Base-by-base conservation (phyloP, 2,329 filamentous ascomycete genomes). In the Fusarium hainanense region DNA sequence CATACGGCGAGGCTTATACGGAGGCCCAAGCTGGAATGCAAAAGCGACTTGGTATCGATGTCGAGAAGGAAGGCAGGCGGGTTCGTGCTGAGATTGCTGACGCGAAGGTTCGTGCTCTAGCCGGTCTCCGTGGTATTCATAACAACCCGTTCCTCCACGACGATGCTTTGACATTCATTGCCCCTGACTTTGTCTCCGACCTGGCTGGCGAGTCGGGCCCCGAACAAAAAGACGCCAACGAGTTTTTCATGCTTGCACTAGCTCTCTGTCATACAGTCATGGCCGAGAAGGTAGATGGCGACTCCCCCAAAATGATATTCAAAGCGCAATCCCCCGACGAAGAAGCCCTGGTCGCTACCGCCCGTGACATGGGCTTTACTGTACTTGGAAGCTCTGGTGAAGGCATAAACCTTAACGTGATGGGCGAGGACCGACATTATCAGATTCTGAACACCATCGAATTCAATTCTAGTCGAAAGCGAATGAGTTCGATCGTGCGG, bases 261-360 rank as follows among this genome's bases (percentile, higher is more conserved):
- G 94, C 96, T 20, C 87, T 99, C n/a, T 99, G 96, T 76, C 96
- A 99, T 78, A 97, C 94, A 0, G 96, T 99, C 65, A 95, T 99
- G 66, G 92, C 95, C 1, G 96, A 99, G 78, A 90, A 90, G 69
- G 89, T 90, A 2, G 93, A 94, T 1, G 95, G 94, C n/a, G 93
- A 98, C 73, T 92, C 91, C 30, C 95, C 96, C 0, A 92, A 87
- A 79, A 96, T 99, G 75, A 88, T 94, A 28, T 99, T 98, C 86
- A 98, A 97, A 82, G 96, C 96, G 0, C 96, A 99, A 77, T 98
- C 94, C 42, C 96, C 96, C 1, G 96, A 99, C 76, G 96, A 99
- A 81, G 94, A 96, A 56, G 96, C 96, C 14, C 85, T 99, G 16
- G 96, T 99, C 10, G 89, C 94, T 20, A 98, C 97, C 27, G 96